phyloP scores from a whole-genome alignment of 129 eudicot genomes.

The Pulicaria dysenterica region DNA sequence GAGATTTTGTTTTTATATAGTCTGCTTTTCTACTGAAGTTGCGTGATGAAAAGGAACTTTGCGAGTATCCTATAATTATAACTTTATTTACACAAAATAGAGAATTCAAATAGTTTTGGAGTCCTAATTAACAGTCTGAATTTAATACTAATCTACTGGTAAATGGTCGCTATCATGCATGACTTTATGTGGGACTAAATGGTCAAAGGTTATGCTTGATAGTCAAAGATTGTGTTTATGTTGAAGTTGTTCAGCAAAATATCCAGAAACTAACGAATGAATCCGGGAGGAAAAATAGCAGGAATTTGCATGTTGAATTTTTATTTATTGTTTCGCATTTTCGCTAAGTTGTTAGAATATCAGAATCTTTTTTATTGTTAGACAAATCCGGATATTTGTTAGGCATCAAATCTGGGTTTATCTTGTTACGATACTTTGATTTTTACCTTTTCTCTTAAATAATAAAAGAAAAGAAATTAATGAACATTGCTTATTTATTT shows the following conservation, averaged over 20 bases:
- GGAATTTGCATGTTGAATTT: background rate
- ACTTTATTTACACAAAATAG: no score
- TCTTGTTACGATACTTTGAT: slow-evolving; percentile 6
- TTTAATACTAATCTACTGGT: background rate
- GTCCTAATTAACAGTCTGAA: slow-evolving; percentile 8
- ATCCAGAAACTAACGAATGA: background rate
- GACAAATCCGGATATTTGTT: slow-evolving; percentile 20
- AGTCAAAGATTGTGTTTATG: slow-evolving; percentile 6
- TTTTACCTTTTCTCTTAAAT: background rate
- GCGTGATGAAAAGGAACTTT: slow-evolving; percentile 19
- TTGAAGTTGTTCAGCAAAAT: slow-evolving; percentile 3
- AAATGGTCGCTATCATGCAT: slow-evolving; percentile 9
- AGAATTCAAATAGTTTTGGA: background rate
- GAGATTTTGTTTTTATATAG: slow-evolving; percentile 7
- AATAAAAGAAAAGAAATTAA: no score
- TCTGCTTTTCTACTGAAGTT: slow-evolving; percentile 4
- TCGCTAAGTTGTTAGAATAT: background rate
- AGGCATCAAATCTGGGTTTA: slow-evolving; percentile 26
- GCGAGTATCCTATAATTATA: no score
- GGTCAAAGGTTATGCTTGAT: background rate
- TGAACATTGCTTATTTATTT: no score
- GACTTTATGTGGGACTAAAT: slow-evolving; percentile 1
- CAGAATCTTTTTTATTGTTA: slow-evolving; percentile 11
- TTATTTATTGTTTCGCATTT: background rate
- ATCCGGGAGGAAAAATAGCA: slow-evolving; percentile 23